Conservation (phyloP, 2,329 filamentous ascomycete species). For the Furcasterigmium furcatum region DNA sequence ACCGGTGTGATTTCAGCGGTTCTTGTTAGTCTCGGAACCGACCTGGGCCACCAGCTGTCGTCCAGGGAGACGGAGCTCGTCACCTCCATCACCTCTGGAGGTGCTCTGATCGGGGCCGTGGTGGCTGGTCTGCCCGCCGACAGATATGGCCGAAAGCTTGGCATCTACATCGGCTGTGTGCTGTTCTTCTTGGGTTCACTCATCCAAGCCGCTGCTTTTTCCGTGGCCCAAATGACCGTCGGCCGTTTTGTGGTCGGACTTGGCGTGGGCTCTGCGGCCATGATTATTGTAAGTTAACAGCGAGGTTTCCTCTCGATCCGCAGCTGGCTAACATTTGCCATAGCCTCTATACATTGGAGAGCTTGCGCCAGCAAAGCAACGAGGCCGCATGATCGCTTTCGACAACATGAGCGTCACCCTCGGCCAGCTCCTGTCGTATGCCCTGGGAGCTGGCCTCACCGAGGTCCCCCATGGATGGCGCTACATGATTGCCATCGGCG, state of each 20-base stretch:
- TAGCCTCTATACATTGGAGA: slow-evolving; percentile 42
- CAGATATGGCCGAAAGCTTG: slow-evolving; percentile 32
- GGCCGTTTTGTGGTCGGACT: slow-evolving; percentile 45
- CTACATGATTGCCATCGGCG: slow-evolving; percentile 47
- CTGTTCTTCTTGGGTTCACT: slow-evolving; percentile 34
- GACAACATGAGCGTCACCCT: slow-evolving; percentile 44
- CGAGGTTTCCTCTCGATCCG: not conserved
- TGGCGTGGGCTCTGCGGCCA: slow-evolving; percentile 44
- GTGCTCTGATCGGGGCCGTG: slow-evolving; percentile 39
- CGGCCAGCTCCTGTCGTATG: slow-evolving; percentile 38
- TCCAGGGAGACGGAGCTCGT: slow-evolving; percentile 47
- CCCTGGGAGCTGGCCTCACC: slow-evolving; percentile 34
- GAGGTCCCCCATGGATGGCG: slow-evolving; percentile 43
- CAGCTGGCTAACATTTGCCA: not conserved
- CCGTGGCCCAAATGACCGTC: slow-evolving; percentile 37
- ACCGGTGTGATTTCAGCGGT: slow-evolving; percentile 47
- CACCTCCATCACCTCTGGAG: slow-evolving; percentile 48
- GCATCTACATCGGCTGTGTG: slow-evolving; percentile 35
- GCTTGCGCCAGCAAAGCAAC: slow-evolving; percentile 44
- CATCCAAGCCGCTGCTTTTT: slow-evolving; percentile 28
- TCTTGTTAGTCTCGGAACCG: slow-evolving; percentile 34
- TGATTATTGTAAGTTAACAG: slow-evolving; percentile 31
- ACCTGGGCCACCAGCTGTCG: slow-evolving; percentile 35
- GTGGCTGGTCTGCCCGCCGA: slow-evolving; percentile 33
- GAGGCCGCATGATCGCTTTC: slow-evolving; percentile 45